These are phyloP conservation scores for Mucor lusitanicus DNA, from an alignment of 371 early-diverging fungal genomes.

Conservation along the genomic window DNA sequence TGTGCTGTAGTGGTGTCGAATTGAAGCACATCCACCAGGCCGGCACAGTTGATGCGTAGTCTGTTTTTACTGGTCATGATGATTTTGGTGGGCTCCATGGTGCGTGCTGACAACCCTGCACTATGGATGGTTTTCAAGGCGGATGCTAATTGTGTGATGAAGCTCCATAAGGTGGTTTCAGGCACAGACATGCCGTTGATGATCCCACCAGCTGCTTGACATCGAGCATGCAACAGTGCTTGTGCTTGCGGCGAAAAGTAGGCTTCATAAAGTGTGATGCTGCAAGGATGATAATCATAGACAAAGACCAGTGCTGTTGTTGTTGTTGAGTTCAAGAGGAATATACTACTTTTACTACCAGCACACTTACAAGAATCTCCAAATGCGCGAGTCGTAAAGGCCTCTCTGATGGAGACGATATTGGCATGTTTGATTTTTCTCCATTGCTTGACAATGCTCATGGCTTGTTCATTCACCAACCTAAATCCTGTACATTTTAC, in stretches of 20 bases:
- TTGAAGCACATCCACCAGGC: slow-evolving; percentile 85
- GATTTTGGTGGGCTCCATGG: slow-evolving; percentile 81
- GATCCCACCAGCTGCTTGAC: slow-evolving; percentile 42
- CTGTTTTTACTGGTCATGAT: slow-evolving; percentile 82
- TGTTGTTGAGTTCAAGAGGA: no score
- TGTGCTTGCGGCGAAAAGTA: slow-evolving; percentile 68
- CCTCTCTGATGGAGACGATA: slow-evolving; percentile 82
- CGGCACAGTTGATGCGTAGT: slow-evolving; percentile 82
- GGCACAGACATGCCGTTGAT: slow-evolving; percentile 51
- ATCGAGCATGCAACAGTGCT: slow-evolving; percentile 41
- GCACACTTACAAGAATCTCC: slow-evolving; percentile 79
- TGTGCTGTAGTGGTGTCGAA: slow-evolving; percentile 58
- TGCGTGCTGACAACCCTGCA: slow-evolving; percentile 76
- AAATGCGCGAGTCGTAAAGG: slow-evolving; percentile 91
- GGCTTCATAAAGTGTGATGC: slow-evolving; percentile 70
- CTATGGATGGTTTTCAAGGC: slow-evolving; percentile 84
- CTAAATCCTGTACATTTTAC: slow-evolving; percentile 59
- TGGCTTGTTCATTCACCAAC: slow-evolving; percentile 72
- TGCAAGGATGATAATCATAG: slow-evolving; percentile 90
- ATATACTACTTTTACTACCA: no score
- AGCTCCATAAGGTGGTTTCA: slow-evolving; percentile 86
- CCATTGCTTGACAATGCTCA: slow-evolving; percentile 83
- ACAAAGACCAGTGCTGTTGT: slow-evolving; percentile 77
- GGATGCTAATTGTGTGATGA: slow-evolving; percentile 82
- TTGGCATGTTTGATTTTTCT: slow-evolving; percentile 76